phyloP scores from a whole-genome alignment of 257 asterid species.

The Scutellaria baicalensis region DNA sequence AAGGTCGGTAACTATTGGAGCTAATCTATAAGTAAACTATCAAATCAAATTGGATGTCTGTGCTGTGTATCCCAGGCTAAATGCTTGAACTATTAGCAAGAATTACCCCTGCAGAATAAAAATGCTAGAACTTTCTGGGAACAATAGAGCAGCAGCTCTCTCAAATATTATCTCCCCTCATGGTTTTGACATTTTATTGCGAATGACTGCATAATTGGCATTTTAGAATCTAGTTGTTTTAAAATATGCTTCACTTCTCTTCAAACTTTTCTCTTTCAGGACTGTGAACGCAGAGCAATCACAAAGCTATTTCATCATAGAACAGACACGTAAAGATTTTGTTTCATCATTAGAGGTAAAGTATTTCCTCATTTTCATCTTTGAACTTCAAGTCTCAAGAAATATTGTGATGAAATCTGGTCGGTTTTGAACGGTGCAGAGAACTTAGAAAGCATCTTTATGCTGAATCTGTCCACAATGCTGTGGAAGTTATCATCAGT shows the following conservation, averaged over 20 bases:
- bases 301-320: constrained; percentile 50
- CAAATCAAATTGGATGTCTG: background rate
- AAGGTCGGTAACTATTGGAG: constrained; percentile 43
- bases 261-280: constrained; percentile 30
- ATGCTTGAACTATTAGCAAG: background rate
- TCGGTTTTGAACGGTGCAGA: background rate
- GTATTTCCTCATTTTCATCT: background rate
- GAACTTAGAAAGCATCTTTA: background rate
- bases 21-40: background rate
- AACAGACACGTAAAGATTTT: constrained; percentile 22
- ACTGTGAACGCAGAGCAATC: constrained; percentile 46
- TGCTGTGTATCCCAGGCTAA: background rate
- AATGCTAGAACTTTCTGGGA: background rate
- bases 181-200: background rate
- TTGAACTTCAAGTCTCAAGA: background rate
- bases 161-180: no score
- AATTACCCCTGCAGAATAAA: background rate
- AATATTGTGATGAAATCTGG: background rate
- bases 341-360: background rate
- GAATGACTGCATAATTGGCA: background rate
- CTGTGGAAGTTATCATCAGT: background rate
- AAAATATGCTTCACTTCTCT: background rate
- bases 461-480: background rate
- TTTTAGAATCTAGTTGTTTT: background rate
- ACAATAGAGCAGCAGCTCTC: background rate